Evolutionary conservation across 1,284 basidiomycete species (phyloP).

Genomic region (Trichosporon sp.): DNA sequence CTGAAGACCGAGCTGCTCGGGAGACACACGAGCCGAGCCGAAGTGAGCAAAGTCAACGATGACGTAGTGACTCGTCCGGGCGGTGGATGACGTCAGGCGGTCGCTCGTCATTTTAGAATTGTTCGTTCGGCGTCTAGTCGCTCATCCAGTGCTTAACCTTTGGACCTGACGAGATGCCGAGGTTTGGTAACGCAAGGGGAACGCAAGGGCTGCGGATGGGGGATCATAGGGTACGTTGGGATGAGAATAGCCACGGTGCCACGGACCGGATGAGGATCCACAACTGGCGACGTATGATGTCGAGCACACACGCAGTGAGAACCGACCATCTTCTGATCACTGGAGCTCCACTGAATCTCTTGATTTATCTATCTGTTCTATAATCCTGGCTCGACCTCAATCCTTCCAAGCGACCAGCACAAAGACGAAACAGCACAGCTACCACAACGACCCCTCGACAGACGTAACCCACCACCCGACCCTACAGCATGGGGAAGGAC

Average conservation of each 20-base stretch:
- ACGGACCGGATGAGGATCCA: too few relatives aligned
- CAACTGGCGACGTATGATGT: not conserved
- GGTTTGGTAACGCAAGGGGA: not conserved
- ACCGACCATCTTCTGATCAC: too few relatives aligned
- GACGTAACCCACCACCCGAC: too few relatives aligned
- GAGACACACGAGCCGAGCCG: not conserved
- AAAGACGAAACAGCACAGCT: not conserved
- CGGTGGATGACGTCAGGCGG: not conserved
- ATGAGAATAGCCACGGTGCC: not conserved
- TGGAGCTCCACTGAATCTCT: not conserved
- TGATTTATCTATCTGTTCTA: too few relatives aligned
- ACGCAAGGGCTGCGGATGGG: too few relatives aligned
- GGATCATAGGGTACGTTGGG: too few relatives aligned
- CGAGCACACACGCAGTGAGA: not conserved
- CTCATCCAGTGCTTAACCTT: too few relatives aligned
- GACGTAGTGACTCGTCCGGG: not conserved
- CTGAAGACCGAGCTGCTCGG: too few relatives aligned
- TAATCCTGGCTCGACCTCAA: too few relatives aligned
- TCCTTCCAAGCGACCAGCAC: too few relatives aligned
- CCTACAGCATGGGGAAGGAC: constrained; percentile 15
- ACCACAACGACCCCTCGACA: too few relatives aligned
- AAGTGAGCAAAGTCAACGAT: not conserved
- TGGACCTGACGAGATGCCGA: too few relatives aligned
- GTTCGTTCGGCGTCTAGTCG: not conserved
- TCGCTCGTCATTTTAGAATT: not conserved